A percentile compares a stretch with the other conserved stretches of the same genome.
Evolutionary conservation across 192 early-diverging fungal genomes (phyloP).

Genomic region (Coemansia sp.): DNA sequence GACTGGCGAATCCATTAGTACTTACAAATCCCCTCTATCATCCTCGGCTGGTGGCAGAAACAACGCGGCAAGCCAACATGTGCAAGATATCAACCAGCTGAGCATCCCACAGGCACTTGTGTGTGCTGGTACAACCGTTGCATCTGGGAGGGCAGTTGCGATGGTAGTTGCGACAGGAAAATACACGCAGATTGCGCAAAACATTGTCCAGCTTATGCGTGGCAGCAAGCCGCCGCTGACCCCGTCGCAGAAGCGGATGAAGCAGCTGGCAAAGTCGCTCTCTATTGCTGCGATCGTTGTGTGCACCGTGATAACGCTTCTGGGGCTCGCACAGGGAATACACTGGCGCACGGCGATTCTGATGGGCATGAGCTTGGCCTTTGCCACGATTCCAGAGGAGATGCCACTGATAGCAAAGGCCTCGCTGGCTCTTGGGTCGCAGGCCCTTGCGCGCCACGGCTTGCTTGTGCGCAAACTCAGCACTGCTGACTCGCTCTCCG

Average conservation of each 20-base stretch:
- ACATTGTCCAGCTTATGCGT: conserved; percentile 10
- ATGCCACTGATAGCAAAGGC: conserved; percentile 51
- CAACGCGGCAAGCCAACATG: conserved; percentile 4
- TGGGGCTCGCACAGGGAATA: conserved; percentile 27
- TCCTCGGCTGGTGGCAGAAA: not conserved
- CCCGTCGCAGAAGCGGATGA: conserved; percentile 28
- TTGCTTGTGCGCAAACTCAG: conserved; percentile 65
- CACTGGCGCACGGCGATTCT: conserved; percentile 38
- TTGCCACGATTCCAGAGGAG: conserved; percentile 54
- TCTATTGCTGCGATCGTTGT: conserved; percentile 17
- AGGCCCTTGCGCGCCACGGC: conserved; percentile 37
- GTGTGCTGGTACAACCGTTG: conserved; percentile 41
- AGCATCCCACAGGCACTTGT: conserved; percentile 16
- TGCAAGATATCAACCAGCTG: not conserved
- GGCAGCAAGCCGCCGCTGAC: conserved; percentile 14
- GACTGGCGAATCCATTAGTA: conserved; percentile 77
- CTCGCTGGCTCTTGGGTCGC: conserved; percentile 32
- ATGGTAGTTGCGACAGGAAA: conserved; percentile 38
- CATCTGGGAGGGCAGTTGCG: conserved; percentile 28
- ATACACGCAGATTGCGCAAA: conserved; percentile 22
- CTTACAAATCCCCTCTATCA: conserved; percentile 19
- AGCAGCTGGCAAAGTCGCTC: conserved; percentile 19
- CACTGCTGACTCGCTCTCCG: conserved; percentile 66
- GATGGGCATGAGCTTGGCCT: conserved; percentile 41
- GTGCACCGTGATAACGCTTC: conserved; percentile 17